phyloP scores from a whole-genome alignment of 257 asterid species.

The Leptodermis oblonga region DNA sequence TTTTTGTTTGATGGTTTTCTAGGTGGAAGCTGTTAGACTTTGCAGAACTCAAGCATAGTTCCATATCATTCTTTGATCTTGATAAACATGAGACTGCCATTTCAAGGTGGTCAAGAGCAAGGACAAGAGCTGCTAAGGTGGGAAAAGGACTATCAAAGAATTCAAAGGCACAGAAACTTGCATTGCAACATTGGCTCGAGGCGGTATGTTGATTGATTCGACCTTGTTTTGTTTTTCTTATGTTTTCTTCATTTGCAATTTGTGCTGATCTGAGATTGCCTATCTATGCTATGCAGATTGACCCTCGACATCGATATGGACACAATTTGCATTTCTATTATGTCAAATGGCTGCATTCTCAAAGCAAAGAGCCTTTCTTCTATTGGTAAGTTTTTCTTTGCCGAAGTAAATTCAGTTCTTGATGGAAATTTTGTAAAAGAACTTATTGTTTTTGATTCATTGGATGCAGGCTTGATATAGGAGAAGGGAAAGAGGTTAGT shows the following conservation, averaged over 20 bases:
- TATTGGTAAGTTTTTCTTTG: constrained; percentile 55
- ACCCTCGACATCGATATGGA: constrained; percentile 95
- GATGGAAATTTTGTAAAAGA: background rate
- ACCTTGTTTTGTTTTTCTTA: background rate
- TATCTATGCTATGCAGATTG: constrained; percentile 49
- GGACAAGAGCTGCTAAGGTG: constrained; percentile 96
- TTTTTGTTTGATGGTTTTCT: background rate
- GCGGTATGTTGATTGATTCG: constrained; percentile 52
- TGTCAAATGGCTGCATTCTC: constrained; percentile 71
- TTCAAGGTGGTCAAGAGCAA: constrained; percentile 91
- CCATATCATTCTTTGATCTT: constrained; percentile 80
- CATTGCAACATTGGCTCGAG: constrained; percentile 96
- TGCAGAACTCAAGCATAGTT: constrained; percentile 87
- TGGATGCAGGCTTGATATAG: constrained; percentile 77
- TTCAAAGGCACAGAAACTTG: constrained; percentile 83
- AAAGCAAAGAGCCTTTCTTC: constrained; percentile 92
- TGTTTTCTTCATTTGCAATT: background rate
- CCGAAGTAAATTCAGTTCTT: background rate
- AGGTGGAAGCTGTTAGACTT: constrained; percentile 89
- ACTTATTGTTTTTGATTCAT: too few relatives aligned
- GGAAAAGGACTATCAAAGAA: constrained; percentile 92
- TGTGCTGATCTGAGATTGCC: constrained; percentile 20
- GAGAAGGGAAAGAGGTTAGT: constrained; percentile 88
- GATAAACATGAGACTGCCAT: constrained; percentile 87
- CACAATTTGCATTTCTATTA: constrained; percentile 92